Evolutionary conservation across 495 filamentous ascomycete species (phyloP), one percentile per base, ranked within the genome.

Genomic region (Hyaloscypha variabilis): DNA sequence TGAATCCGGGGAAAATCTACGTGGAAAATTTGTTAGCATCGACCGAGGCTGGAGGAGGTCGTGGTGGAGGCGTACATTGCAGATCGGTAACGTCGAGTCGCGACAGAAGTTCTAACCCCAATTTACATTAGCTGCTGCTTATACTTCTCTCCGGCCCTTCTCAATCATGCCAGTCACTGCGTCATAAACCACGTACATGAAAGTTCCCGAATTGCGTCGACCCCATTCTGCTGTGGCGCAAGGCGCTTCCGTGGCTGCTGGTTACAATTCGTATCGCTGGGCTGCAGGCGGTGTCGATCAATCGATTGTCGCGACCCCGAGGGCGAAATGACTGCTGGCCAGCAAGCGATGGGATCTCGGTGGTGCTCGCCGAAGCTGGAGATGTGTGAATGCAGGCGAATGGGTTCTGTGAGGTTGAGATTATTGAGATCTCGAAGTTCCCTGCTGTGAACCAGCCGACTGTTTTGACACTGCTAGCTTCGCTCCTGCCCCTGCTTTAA

Each of bases 11-110:
- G 52, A 85, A 75, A 53, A 85, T 69, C 82, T 85, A 70, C 58
- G 58, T 8, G 8, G 42, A n/a, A 49, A 6, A 57, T 58, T 25
- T 54, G 42, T 66, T 61, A 63, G 64, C 25, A 55, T 56, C 25
- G 55, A n/a, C 19, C 62, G 62, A 30, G 30, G 53, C 14, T 60
- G 52, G 65, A 11, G 55, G 21, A 25, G 25, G 6, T 28, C 23
- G 21, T 6, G 51, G 51, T 4, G 10, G 51, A 49, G 62, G 88
- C 94, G 67, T 86, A 98, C 94, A 85, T 97, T 97, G 86, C 94
- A 97, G 69, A 97, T 87, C 67, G 95, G 95, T 73, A 99, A 83
- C 67, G 94, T 97, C 67, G 93, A 93, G 81, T 97, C 92, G 72
- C 91, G 90, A 87, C 95, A 99, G 76, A 99, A 97, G 79, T 95